Base-by-base conservation (phyloP, 208 protist genomes). In the Borovskyia barvae region DNA sequence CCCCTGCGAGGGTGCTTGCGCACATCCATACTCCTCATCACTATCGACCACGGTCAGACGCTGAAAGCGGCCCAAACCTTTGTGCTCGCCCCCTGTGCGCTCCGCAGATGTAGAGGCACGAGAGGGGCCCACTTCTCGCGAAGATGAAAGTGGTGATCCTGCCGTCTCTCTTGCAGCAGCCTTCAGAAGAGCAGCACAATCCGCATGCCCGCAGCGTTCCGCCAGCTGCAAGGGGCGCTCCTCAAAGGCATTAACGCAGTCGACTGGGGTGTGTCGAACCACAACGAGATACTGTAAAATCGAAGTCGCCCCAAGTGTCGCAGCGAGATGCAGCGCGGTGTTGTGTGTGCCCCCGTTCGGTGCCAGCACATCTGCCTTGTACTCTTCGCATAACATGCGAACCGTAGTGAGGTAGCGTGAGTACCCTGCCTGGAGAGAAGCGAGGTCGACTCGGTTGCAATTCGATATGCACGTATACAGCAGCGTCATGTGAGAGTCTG, bases 341-440 rank as follows among this genome's bases (percentile, higher is more conserved):
- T 80, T 72, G 40, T 36, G 25, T n/a, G 55, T 61, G 6, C 71
- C 82, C 2, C 78, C 80, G 48, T 82, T 82, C 4, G 79, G 65
- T 14, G 74, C 71, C 25, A 51, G 45, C 5, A 64, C 37, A 37
- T 92, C 82, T 0, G 85, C 85, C 17, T 58, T 52, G 53, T 87
- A 92, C 65, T 92, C 82, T 20, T 71, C 63, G 9, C 77, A 75
- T 24, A 92, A 53, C 76, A 92, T 79, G 9, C 52, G 54, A 5
- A 87, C 67, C 6, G 54, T 79, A 9, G 39, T 17, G 22, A 80
- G 20, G 35, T 76, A 75, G 35, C 55, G 35, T 3, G 60, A 57
- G 39, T 42, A 14, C 17, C 72, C 53, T 20, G 52, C 46, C 14
- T 65, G 54, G 14, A 62, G 45, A 9, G 54, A 59, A 22, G 63